A percentile compares a stretch with the other conserved stretches of the same genome.
Conservation (phyloP, 1,284 basidiomycete genomes). For the Melampsora allii-populina region DNA sequence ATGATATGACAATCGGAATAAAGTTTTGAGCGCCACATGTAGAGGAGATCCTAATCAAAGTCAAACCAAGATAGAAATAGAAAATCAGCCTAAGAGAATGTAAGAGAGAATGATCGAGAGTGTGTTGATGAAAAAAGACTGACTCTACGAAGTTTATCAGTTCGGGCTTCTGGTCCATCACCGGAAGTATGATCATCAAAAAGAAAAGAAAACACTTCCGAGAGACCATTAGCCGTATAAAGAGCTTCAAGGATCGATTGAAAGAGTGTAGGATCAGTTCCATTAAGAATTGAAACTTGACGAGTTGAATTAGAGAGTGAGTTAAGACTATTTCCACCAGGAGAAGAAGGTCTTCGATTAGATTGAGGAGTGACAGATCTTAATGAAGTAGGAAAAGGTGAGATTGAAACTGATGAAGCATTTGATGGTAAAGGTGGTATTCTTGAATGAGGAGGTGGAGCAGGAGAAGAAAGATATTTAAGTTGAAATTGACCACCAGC, state of each 20-base stretch:
- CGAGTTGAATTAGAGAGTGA: constrained; percentile 44
- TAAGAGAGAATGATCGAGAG: not conserved
- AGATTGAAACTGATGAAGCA: constrained; percentile 21
- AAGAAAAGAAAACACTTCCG: constrained; percentile 82
- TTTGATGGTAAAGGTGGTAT: constrained; percentile 18
- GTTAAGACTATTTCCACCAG: constrained; percentile 15
- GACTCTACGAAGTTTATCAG: constrained; percentile 39
- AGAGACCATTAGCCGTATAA: constrained; percentile 76
- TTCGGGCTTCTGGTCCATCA: constrained; percentile 35
- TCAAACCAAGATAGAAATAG: not conserved
- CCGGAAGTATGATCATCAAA: constrained; percentile 56
- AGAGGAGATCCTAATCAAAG: constrained; percentile 71
- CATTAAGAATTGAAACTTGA: constrained; percentile 35
- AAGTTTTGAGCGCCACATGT: constrained; percentile 90
- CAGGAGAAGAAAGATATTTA: constrained; percentile 36
- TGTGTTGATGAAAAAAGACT: not conserved
- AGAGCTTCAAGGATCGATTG: constrained; percentile 67
- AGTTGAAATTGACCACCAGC: constrained; percentile 42
- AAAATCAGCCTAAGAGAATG: not conserved
- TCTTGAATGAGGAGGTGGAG: constrained; percentile 36
- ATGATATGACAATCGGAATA: constrained; percentile 84
- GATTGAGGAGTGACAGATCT: constrained; percentile 38
- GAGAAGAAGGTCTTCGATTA: constrained; percentile 12
- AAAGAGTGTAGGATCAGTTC: constrained; percentile 42
- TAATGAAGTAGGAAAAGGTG: not conserved